Evolutionary conservation across 768 basidiomycete species (phyloP), one percentile per base, ranked within the genome.

Genomic region (Leccinum subtestaceum): DNA sequence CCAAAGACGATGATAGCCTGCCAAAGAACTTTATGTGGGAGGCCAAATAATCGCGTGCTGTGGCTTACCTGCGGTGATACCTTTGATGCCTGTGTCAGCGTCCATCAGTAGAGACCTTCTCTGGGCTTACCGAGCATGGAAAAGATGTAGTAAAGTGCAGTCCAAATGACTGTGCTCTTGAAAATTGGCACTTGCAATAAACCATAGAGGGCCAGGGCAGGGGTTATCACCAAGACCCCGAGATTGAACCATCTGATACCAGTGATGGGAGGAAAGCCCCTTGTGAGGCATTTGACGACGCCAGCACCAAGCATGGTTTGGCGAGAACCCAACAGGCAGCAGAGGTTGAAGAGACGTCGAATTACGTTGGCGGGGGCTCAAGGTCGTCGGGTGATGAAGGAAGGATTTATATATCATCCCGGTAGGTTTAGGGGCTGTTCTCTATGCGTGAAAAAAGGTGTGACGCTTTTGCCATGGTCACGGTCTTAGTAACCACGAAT

Each of bases 1-100:
- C 89, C 89, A 94, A 8, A 93, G 78, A 52, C 91, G 83, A 74
- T 94, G 91, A 73, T 92, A 94, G 29, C 86, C 86, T 87, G 67
- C 52, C 36, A 32, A 57, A 58, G 45, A 36, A 45, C 25, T 59
- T 46, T 36, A 57, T 58, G 52, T 55, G 45, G 34, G 54, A 27
- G 52, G 27, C 12, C 29, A 46, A 31, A 13, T 6, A 36, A 50
- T 5, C 21, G 36, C 34, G 29, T 29, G n/a, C n/a, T 21, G 31
- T 34, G 45, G 46, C 65, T 60, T 56, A 77, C 81, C 77, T 64
- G 82, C 81, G 13, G 82, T 84, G 56, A 84, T 82, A 56, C 81
- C 80, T 80, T 62, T 40, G n/a, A 51, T 15, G 43, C 40, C 17
- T 59, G 50, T n/a, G 47, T 65, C 23, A 65, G 62, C 29, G 51